Percentiles rank a stretch among this genome's conserved stretches.
Conservation (phyloP, 768 basidiomycete species). For the Tricholoma hemisulphureum region DNA sequence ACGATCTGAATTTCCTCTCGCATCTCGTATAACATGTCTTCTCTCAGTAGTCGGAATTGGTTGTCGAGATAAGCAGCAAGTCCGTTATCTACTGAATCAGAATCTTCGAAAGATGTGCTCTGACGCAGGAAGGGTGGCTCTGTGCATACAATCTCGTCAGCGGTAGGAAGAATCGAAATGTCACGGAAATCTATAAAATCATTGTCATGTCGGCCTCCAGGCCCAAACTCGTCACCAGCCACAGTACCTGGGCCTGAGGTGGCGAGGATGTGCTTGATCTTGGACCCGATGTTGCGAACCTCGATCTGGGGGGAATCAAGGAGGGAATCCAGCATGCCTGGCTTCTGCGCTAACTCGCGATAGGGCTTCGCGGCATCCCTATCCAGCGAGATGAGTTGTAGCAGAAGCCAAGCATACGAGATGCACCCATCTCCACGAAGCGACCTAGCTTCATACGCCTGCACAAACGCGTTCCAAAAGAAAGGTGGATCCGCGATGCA, state of each 20-base stretch:
- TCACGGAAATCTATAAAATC: conserved; percentile 60
- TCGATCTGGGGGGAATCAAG: conserved; percentile 11
- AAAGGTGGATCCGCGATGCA: conserved; percentile 9
- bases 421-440: conserved; percentile 34
- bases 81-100: conserved; percentile 35
- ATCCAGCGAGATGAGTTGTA: conserved; percentile 44
- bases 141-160: conserved; percentile 50
- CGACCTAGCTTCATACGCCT: conserved; percentile 33
- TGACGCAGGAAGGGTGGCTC: conserved; percentile 50
- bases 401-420: conserved; percentile 49
- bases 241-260: background rate
- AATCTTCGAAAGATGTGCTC: conserved; percentile 42
- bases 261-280: background rate
- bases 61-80: conserved; percentile 57
- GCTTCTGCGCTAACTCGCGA: conserved; percentile 36
- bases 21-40: conserved; percentile 60
- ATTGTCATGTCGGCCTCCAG: conserved; percentile 72
- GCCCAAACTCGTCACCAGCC: conserved; percentile 27
- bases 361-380: conserved; percentile 33
- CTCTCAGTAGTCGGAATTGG: conserved; percentile 62
- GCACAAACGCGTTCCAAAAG: conserved; percentile 13
- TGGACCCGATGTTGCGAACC: background rate
- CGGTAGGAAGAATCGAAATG: conserved; percentile 63
- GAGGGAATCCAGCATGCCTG: conserved; percentile 28
- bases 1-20: conserved; percentile 52